Conservation (phyloP, 75 land plant genomes). For the Pinus albicaulis region DNA sequence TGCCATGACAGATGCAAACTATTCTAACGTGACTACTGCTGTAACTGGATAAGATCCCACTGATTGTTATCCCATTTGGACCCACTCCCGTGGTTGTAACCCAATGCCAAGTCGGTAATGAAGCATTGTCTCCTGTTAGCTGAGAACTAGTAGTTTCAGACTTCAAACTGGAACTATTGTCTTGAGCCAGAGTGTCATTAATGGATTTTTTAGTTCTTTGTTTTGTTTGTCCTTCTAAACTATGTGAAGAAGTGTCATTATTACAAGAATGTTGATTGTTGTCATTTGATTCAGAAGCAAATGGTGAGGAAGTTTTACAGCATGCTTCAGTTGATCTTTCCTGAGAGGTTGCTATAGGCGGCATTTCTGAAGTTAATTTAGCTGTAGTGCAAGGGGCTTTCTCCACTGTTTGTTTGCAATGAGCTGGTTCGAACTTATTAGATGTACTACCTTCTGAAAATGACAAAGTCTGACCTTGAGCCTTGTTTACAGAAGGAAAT, state of each 20-base stretch:
- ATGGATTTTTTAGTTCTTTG: neutral
- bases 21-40: slow-evolving; percentile 61
- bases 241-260: neutral
- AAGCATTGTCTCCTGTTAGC: slow-evolving; percentile 1
- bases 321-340: slow-evolving; percentile 4
- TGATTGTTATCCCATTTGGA: slow-evolving; percentile 63
- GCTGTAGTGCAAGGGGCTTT: slow-evolving; percentile 4
- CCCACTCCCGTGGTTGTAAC: slow-evolving; percentile 73
- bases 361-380: neutral
- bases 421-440: neutral
- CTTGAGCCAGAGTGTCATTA: neutral
- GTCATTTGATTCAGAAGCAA: slow-evolving; percentile 6
- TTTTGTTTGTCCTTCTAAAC: neutral
- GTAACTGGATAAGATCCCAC: slow-evolving; percentile 63
- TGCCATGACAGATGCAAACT: slow-evolving; percentile 78
- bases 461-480: slow-evolving; percentile 1
- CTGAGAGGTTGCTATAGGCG: slow-evolving; percentile 5
- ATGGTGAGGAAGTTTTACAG: neutral
- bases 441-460: slow-evolving; percentile 1
- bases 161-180: slow-evolving; percentile 14
- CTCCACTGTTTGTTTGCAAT: neutral
- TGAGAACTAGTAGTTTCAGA: slow-evolving; percentile 11
- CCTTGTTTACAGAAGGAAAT: neutral
- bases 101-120: slow-evolving; percentile 39
- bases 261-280: neutral